Evolutionary conservation across 805 yeast species (phyloP).

Genomic region (Lipomyces orientalis): DNA sequence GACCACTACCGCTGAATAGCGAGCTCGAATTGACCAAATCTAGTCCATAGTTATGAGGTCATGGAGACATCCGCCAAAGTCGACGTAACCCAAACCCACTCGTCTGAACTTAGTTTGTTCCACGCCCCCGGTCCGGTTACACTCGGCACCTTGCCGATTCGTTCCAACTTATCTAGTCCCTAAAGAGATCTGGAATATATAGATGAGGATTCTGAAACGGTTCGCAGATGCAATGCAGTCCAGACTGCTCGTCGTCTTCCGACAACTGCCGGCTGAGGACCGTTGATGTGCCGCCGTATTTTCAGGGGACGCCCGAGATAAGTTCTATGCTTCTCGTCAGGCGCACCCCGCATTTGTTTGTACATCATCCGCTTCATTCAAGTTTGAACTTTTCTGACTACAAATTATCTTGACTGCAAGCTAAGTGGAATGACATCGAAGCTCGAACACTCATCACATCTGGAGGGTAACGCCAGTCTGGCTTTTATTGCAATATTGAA

Average conservation of each 20-base stretch:
- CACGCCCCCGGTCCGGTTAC: neutral
- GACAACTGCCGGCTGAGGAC: neutral
- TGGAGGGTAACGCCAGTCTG: conserved; percentile 24
- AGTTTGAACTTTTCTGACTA: too few relatives aligned
- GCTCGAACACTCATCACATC: conserved; percentile 24
- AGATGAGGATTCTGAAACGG: neutral
- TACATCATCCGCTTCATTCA: too few relatives aligned
- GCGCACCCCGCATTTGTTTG: neutral
- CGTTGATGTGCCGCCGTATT: too few relatives aligned
- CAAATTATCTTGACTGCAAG: too few relatives aligned
- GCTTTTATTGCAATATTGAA: neutral
- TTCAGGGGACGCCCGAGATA: too few relatives aligned
- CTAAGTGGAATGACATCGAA: neutral
- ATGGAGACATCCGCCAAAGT: too few relatives aligned
- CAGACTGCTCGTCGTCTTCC: neutral
- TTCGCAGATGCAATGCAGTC: neutral
- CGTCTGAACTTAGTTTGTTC: neutral
- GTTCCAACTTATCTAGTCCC: neutral
- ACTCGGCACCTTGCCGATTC: neutral
- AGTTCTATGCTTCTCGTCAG: too few relatives aligned
- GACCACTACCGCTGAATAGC: neutral
- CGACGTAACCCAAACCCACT: too few relatives aligned
- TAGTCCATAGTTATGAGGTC: neutral
- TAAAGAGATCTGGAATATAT: too few relatives aligned
- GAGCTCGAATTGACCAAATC: neutral